Conservation (phyloP, 2,329 filamentous ascomycete species). For the Eurotiales sp. region DNA sequence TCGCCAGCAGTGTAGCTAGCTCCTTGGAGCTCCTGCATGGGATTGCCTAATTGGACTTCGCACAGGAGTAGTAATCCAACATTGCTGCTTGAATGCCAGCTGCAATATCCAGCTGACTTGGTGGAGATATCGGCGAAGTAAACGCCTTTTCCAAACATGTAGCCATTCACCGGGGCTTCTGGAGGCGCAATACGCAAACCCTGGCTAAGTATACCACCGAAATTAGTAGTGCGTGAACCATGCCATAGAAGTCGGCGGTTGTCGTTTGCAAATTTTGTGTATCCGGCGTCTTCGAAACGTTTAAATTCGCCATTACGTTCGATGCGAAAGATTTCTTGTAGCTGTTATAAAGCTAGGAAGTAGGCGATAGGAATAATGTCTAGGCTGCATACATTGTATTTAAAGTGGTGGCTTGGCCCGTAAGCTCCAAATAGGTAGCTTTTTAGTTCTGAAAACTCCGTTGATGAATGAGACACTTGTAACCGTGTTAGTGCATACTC, state of each 20-base stretch:
- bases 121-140: conserved; percentile 82
- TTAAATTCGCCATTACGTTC: conserved; percentile 68
- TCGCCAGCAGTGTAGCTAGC: conserved; percentile 62
- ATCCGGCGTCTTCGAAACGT: conserved; percentile 60
- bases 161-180: conserved; percentile 71
- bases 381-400: conserved; percentile 25
- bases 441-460: conserved; percentile 63
- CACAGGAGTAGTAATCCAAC: conserved; percentile 75
- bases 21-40: conserved; percentile 61
- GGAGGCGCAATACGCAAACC: conserved; percentile 82
- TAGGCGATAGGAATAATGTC: conserved; percentile 13
- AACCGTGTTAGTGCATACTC: conserved; percentile 13
- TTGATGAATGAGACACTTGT: conserved; percentile 50
- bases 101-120: conserved; percentile 79
- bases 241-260: conserved; percentile 76
- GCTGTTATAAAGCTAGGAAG: conserved; percentile 23
- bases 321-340: conserved; percentile 79
- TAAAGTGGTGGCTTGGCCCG: conserved; percentile 61
- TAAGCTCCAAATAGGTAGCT: conserved; percentile 65
- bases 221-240: conserved; percentile 78
- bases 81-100: conserved; percentile 56
- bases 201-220: conserved; percentile 80
- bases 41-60: conserved; percentile 75
- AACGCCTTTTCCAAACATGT: conserved; percentile 89
- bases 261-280: conserved; percentile 55